These are phyloP conservation scores for Pouteria campechiana DNA, from an alignment of 179 eudicot genomes.

Conservation along the genomic window DNA sequence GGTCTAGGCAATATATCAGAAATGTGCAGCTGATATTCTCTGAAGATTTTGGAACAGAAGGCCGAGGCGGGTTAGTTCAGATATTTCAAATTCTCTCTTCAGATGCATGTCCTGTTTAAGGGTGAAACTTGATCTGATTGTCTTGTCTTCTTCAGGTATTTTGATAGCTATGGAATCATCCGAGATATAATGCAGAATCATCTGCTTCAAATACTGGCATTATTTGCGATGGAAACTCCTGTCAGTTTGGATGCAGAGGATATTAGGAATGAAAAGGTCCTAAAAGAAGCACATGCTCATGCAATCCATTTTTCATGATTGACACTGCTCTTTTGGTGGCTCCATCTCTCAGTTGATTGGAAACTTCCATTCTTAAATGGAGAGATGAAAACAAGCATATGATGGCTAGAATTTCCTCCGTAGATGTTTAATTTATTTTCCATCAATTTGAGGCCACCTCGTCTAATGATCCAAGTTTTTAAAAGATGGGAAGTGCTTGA, in stretches of 20 bases:
- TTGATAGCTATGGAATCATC: constrained; percentile 75
- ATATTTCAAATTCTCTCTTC: neutral
- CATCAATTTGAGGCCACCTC: no score
- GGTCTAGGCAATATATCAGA: constrained; percentile 75
- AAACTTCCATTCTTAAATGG: no score
- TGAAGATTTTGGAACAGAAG: constrained; percentile 78
- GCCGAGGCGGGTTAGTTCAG: constrained; percentile 61
- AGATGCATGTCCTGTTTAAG: neutral
- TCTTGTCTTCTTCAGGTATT: constrained; percentile 37
- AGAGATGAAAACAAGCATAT: no score
- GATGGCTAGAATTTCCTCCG: no score
- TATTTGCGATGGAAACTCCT: constrained; percentile 94
- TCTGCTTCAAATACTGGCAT: constrained; percentile 70
- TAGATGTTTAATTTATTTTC: no score
- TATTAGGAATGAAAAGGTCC: constrained; percentile 87
- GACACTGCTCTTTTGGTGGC: no score
- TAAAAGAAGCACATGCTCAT: no score
- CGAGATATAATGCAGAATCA: constrained; percentile 93
- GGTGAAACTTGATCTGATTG: neutral
- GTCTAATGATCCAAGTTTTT: no score
- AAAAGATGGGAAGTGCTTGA: no score
- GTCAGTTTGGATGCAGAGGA: constrained; percentile 89
- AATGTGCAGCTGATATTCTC: constrained; percentile 80
- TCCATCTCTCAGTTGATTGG: no score
- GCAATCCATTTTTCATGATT: no score